Conservation (phyloP, 495 filamentous ascomycete genomes). For the Trichoderma gamsii region DNA sequence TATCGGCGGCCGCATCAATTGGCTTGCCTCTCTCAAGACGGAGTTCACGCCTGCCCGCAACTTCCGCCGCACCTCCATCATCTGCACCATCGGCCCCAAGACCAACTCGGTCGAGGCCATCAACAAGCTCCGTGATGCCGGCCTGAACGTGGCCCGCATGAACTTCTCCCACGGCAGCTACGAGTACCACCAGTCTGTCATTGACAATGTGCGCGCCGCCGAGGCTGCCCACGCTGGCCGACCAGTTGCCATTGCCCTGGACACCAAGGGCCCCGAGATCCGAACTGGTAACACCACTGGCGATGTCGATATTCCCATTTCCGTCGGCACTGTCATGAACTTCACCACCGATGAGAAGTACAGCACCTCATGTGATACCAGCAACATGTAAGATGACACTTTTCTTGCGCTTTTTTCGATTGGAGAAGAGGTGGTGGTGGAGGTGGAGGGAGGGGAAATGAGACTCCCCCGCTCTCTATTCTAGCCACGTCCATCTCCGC, state of each 20-base stretch:
- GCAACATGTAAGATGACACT: constrained; percentile 69
- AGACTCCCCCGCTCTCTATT: neutral
- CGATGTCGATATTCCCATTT: constrained; percentile 83
- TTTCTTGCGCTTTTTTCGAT: neutral
- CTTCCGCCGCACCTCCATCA: constrained; percentile 95
- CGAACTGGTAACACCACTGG: constrained; percentile 85
- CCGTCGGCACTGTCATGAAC: constrained; percentile 74
- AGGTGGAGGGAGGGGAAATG: neutral
- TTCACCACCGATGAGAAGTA: constrained; percentile 98
- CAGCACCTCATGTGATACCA: constrained; percentile 69
- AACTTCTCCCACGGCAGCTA: constrained; percentile 98
- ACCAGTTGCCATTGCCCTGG: constrained; percentile 91
- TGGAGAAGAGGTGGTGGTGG: neutral
- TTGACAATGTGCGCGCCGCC: constrained; percentile 85
- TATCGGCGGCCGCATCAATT: constrained; percentile 79
- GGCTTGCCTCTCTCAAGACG: constrained; percentile 73
- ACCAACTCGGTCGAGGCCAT: constrained; percentile 97
- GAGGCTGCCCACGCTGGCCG: constrained; percentile 69
- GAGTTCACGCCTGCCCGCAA: constrained; percentile 74
- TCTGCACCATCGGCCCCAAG: constrained; percentile 98
- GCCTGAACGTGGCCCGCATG: constrained; percentile 95
- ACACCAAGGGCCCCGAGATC: constrained; percentile 99
- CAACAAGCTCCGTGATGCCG: constrained; percentile 79
- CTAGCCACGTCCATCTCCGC: neutral
- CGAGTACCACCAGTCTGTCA: constrained; percentile 74